Percentiles rank a stretch among this genome's conserved stretches.
Conservation (phyloP, 202 grass and related monocot genomes). For the Saccharum hybrid region DNA sequence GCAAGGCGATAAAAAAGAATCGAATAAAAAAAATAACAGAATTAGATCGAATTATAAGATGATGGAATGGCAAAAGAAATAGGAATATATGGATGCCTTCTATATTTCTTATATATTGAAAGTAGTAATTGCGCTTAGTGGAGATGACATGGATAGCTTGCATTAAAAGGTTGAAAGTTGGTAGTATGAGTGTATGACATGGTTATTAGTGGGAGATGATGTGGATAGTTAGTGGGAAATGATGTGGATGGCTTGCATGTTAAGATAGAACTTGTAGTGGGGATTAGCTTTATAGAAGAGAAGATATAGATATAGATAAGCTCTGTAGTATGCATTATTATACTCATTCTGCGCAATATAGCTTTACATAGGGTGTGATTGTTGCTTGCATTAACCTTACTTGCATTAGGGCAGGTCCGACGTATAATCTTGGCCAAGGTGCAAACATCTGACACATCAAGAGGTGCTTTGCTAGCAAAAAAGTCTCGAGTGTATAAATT, state of each 20-base stretch:
- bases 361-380: constrained; percentile 29
- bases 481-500: background rate
- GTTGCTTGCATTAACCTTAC: constrained; percentile 3
- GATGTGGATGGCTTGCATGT: background rate
- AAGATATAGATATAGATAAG: constrained; percentile 17
- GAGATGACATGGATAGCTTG: background rate
- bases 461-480: background rate
- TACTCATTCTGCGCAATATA: constrained; percentile 21
- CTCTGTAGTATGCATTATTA: constrained; percentile 15
- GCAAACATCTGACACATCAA: background rate
- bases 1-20: background rate
- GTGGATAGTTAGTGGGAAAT: background rate
- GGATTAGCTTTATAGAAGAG: background rate
- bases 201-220: background rate
- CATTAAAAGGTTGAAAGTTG: background rate
- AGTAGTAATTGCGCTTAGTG: background rate
- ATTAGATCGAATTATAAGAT: background rate
- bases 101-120: background rate
- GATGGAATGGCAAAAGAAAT: background rate
- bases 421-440: background rate
- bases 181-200: background rate
- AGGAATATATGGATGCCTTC: background rate
- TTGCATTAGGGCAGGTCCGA: background rate
- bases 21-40: background rate
- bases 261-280: background rate